Evolutionary conservation across 2,329 filamentous ascomycete species (phyloP), one percentile per base, ranked within the genome.

Genomic region (Periconia digitata): DNA sequence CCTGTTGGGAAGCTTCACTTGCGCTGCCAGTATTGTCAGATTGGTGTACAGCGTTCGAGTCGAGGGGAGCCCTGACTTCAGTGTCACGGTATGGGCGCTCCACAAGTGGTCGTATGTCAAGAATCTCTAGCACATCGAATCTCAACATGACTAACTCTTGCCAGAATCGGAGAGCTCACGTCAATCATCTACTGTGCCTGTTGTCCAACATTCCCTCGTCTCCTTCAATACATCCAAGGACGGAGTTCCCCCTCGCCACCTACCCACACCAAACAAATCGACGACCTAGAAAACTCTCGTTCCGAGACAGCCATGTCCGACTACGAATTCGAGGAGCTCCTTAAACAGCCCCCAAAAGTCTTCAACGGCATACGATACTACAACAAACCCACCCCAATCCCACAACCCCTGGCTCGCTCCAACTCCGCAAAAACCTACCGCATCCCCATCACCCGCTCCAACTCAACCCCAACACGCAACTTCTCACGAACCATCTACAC

Each of bases 61-160:
- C 6, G 39, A 43, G 12, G 34, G 6, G 21, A 36, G 29, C 27
- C 41, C 23, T 27, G 43, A 50, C 12, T 55, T 47, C 35, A 47
- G 44, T 15, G 32, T 40, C 17, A 20, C 40, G 17, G 42, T 52
- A 23, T 52, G 44, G 43, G 40, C 46, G 22, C 43, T 52, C 16
- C 43, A 52, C 23, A 36, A 49, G 27, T 52, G 50, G 50, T 46
- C 50, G 50, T 52, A 46, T 40, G 50, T 52, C 8, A 34, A 24
- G 32, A 13, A 16, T 44, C 6, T 22, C 21, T 7, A 6, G 13
- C 34, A 6, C 38, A 27, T 13, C 21, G 10, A 41, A 16, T 8
- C 6, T 5, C 15, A 4, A 27, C 21, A 8, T 35, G n/a, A 46
- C 37, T 43, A 29, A 43, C 23, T 6, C 22, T 17, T 6, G 16